Evolutionary conservation across 148 eudicot genomes (phyloP), one percentile per base, ranked within the genome.

Genomic region (Pharnaceum exiguum): DNA sequence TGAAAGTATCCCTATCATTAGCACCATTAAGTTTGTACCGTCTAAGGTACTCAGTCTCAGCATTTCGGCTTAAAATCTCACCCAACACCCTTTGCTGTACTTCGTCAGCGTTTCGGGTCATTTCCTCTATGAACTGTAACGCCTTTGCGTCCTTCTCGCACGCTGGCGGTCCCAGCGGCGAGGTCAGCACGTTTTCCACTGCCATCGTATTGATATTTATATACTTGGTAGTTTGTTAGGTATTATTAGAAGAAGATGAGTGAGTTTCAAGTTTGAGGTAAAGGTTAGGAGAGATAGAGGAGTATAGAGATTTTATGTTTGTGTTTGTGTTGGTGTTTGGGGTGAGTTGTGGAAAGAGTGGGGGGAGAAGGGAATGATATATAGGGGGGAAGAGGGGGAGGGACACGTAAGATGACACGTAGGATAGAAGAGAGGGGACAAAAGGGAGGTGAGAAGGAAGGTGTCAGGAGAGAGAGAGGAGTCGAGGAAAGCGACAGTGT

Each of bases 91-190:
- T 68, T 45, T 75, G 70, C 23, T 89, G 96, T 11, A 89, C 87
- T 5, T 39, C 12, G 30, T 85, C 90, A 0, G 87, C 85, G n/a
- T 86, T 85, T 27, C 82, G 55, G 3, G 96, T 89, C 89, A 85
- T 78, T 38, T 89, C 85, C 30, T 89, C 96, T 31, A 89, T 89
- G 79, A 89, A 82, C 42, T 65, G 70, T 3, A 89, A 68, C 26
- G 89, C 89, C 68, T 85, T 89, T 2, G 86, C 89, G 25, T 85
- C 93, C 63, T 82, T 89, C 60, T 89, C 83, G 39, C 90, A 79
- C 1, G 85, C 88, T 53, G 95, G 83, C 11, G 90, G 90, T 0
- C 87, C 87, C 52, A 87, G 46, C 5, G 85, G 86, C 5, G 88
- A 87, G 0, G 80, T 51, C 29, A 84, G 9, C 7, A 74, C 62